Conservation (phyloP, 108 stramenopile genomes). For the Ochromonas danica region DNA sequence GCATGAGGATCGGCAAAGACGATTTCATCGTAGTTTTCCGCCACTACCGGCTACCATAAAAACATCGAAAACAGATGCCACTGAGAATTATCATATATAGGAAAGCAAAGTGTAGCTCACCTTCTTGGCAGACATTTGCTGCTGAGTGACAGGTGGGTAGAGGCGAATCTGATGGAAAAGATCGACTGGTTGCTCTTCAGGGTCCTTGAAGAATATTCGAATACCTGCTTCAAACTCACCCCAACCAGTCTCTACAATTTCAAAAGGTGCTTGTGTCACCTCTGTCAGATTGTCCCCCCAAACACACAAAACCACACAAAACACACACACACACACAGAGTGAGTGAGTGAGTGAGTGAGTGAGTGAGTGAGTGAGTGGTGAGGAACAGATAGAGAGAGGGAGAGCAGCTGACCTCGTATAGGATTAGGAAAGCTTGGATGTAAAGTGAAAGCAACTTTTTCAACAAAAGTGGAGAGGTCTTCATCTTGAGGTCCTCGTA, state of each 20-base stretch:
- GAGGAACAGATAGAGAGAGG: too few species aligned
- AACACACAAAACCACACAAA: neutral
- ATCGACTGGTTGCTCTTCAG: conserved; percentile 64
- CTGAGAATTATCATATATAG: conserved; percentile 5
- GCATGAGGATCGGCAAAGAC: conserved; percentile 70
- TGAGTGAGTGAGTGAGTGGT: too few species aligned
- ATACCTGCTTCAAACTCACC: conserved; percentile 96
- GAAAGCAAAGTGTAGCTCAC: neutral
- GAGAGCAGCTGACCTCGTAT: conserved; percentile 32
- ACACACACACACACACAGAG: too few species aligned
- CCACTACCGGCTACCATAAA: conserved; percentile 68
- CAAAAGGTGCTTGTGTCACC: conserved; percentile 43
- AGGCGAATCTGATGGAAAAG: conserved; percentile 76
- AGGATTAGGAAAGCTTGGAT: conserved; percentile 82
- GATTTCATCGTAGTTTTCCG: conserved; percentile 91
- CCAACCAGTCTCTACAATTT: conserved; percentile 90
- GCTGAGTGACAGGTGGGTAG: conserved; percentile 56
- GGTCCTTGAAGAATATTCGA: conserved; percentile 80
- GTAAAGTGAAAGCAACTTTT: conserved; percentile 92
- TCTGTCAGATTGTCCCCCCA: neutral
- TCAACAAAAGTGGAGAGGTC: conserved; percentile 72
- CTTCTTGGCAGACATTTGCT: conserved; percentile 29
- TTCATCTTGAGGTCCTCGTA: conserved; percentile 79
- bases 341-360: neutral
- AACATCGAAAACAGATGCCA: conserved; percentile 34